Conservation (phyloP, 306 rosid species). For the Cyclanthera cordifolia region DNA sequence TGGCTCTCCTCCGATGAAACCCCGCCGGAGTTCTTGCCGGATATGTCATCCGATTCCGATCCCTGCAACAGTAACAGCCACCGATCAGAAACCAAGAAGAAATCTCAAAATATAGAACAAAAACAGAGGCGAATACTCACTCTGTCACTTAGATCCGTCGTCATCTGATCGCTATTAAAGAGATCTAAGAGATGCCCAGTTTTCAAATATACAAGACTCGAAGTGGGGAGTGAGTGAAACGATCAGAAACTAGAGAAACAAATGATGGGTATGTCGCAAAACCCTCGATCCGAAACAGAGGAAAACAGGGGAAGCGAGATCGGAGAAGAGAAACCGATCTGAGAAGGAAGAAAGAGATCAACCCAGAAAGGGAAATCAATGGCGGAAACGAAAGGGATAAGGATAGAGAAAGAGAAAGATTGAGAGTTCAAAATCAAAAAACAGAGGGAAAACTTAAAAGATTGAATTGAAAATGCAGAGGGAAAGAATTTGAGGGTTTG, state of each 20-base stretch:
- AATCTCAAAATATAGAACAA: not conserved
- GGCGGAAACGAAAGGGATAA: not conserved
- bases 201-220: not conserved
- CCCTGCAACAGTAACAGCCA: constrained; percentile 36
- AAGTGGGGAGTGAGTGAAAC: constrained; percentile 13
- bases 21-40: constrained; percentile 29
- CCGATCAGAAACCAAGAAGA: constrained; percentile 22
- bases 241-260: not conserved
- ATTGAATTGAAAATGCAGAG: constrained; percentile 9
- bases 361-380: not conserved
- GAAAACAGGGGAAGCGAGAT: not conserved
- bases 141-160: constrained; percentile 58
- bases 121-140: constrained; percentile 23
- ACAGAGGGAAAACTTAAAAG: constrained; percentile 10
- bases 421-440: not conserved
- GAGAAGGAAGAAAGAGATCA: constrained; percentile 5
- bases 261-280: not conserved
- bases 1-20: constrained; percentile 40
- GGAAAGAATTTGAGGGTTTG: not conserved
- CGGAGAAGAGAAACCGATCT: constrained; percentile 20
- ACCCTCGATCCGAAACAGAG: not conserved
- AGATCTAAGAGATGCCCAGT: constrained; percentile 35
- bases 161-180: constrained; percentile 15
- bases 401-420: not conserved
- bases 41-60: constrained; percentile 58